Evolutionary conservation across 176 grass and related monocot genomes (phyloP).

Genomic region (Lolium multiflorum): DNA sequence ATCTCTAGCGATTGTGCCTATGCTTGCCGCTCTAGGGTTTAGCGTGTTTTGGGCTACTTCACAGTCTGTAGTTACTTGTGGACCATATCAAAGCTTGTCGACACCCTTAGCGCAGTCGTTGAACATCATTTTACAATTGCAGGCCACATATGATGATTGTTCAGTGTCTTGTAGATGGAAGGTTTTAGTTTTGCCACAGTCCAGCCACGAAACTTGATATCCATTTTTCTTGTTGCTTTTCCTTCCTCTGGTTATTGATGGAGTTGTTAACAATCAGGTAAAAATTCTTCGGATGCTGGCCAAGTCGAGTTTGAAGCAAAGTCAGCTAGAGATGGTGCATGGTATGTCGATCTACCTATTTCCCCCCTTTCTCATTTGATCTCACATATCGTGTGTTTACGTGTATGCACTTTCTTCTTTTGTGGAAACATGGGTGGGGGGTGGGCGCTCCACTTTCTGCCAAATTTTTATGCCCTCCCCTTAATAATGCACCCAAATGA

Average conservation of each 20-base stretch:
- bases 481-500: neutral
- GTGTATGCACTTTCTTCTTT: neutral
- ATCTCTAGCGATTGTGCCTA: neutral
- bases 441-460: neutral
- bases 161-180: neutral
- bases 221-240: neutral
- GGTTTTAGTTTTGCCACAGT: neutral
- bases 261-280: conserved; percentile 45
- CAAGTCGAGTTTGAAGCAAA: conserved; percentile 82
- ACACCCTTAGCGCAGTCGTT: neutral
- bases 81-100: neutral
- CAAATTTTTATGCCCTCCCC: neutral
- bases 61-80: neutral
- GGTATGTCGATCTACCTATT: conserved; percentile 46
- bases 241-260: neutral
- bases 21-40: neutral
- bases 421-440: neutral
- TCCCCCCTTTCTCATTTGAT: neutral
- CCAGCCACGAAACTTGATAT: neutral
- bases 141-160: neutral
- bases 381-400: neutral
- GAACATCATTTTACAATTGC: neutral
- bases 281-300: conserved; percentile 49
- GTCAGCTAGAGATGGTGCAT: conserved; percentile 84
- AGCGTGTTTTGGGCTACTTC: neutral